Evolutionary conservation across 1,284 basidiomycete species (phyloP).

Genomic region (Sanghuangporus sanghuang): DNA sequence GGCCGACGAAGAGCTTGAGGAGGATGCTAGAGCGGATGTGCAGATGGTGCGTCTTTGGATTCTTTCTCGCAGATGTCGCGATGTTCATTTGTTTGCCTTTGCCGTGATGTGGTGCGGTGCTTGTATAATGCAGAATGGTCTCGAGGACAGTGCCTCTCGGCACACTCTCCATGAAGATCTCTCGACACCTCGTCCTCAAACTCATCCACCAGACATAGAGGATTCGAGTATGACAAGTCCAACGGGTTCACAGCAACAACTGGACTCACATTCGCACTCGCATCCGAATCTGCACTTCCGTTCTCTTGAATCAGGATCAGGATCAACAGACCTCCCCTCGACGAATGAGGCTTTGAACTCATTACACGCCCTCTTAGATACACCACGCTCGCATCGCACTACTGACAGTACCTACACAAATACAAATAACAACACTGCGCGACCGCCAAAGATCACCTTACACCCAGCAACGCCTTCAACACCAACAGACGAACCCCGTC

Average conservation of each 20-base stretch:
- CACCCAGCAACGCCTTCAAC: conserved; percentile 33
- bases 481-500: background rate
- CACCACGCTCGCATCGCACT: background rate
- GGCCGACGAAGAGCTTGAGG: background rate
- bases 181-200: background rate
- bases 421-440: background rate
- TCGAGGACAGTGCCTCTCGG: background rate
- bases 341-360: background rate
- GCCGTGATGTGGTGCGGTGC: too few relatives aligned
- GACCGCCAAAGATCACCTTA: conserved; percentile 30
- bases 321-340: conserved; percentile 13
- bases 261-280: background rate
- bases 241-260: background rate
- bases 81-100: background rate
- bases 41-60: conserved; percentile 7
- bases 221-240: background rate
- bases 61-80: background rate
- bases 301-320: background rate
- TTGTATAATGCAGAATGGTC: background rate
- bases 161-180: background rate
- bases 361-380: conserved; percentile 9
- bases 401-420: too few relatives aligned
- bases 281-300: background rate
- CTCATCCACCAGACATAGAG: background rate
- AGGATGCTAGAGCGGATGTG: background rate